Conservation (phyloP, 2,329 filamentous ascomycete genomes). For the Trichoderma pleuroti region DNA sequence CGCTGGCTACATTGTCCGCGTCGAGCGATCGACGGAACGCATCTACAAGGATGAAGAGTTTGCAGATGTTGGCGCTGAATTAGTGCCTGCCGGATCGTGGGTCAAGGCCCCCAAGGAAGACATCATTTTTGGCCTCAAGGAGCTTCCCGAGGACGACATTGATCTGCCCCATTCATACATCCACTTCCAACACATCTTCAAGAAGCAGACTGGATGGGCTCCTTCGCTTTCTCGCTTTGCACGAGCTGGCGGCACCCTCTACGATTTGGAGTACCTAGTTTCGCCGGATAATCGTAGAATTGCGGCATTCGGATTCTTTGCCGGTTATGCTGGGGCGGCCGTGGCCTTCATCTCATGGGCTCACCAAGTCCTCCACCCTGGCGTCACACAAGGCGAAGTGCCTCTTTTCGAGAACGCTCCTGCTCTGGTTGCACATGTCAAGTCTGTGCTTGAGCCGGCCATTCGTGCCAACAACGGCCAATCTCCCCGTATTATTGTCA, state of each 20-base stretch:
- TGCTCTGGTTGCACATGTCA: background rate
- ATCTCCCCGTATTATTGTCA: background rate
- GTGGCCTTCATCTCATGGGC: background rate
- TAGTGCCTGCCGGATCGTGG: conserved; percentile 41
- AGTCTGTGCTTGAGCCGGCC: background rate
- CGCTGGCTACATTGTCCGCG: conserved; percentile 63
- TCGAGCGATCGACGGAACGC: conserved; percentile 63
- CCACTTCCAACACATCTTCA: conserved; percentile 2
- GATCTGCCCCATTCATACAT: background rate
- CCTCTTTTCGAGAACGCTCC: background rate
- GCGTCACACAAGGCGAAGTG: background rate
- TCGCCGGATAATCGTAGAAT: background rate
- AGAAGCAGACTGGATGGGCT: background rate
- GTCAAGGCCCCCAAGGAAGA: conserved; percentile 47
- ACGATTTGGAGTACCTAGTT: background rate
- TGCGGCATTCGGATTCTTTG: background rate
- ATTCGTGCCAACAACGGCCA: conserved; percentile 1
- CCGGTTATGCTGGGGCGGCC: background rate
- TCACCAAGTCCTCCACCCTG: background rate
- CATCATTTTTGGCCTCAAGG: conserved; percentile 66
- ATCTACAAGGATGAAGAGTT: conserved; percentile 63
- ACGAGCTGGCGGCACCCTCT: background rate
- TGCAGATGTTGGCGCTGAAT: conserved; percentile 56
- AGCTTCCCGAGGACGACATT: background rate
- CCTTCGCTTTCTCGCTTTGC: background rate